These are phyloP conservation scores for Irpex sp. DNA, from an alignment of 1,284 basidiomycete species.

Conservation along the genomic window DNA sequence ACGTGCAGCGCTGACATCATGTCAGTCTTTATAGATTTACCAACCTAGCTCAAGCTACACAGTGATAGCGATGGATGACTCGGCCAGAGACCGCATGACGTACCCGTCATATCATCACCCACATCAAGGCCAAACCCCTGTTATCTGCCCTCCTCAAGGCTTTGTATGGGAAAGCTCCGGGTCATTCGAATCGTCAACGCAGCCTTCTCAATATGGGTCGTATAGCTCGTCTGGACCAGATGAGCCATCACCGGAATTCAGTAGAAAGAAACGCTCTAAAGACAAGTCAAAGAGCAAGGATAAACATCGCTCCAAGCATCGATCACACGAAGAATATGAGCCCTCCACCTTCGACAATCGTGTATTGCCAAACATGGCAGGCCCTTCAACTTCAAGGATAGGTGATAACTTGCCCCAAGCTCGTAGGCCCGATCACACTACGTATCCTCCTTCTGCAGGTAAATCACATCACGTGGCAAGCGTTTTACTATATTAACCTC, in stretches of 20 bases:
- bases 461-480: not conserved
- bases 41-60: not conserved
- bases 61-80: not conserved
- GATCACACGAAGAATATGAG: not conserved
- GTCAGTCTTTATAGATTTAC: too few relatives aligned
- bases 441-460: not conserved
- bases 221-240: not conserved
- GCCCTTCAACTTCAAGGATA: not conserved
- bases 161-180: not conserved
- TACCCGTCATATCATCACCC: not conserved
- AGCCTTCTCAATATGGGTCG: not conserved
- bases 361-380: not conserved
- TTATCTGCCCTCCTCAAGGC: not conserved
- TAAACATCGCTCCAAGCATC: not conserved
- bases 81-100: not conserved
- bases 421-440: not conserved
- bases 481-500: not conserved
- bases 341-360: not conserved
- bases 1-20: too few relatives aligned
- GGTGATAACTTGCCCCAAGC: not conserved
- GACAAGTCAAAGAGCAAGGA: constrained; percentile 7
- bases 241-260: not conserved
- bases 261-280: constrained; percentile 18
- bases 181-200: not conserved
- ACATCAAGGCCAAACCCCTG: not conserved